These are phyloP conservation scores for Neonectria punicea DNA, from an alignment of 2,329 filamentous ascomycete species.

Conservation along the genomic window DNA sequence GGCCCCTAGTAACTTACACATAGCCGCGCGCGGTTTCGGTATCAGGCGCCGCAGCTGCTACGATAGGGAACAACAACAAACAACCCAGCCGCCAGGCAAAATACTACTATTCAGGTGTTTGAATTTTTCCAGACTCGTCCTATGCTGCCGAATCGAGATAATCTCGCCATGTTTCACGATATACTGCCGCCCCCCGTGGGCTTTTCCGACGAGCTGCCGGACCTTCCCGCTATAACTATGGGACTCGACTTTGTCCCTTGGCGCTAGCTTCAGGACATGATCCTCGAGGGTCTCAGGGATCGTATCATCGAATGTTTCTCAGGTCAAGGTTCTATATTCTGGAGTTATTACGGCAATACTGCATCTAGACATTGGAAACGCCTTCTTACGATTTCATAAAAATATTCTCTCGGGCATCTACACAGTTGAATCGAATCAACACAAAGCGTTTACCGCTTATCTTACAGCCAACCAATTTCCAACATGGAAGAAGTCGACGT, in stretches of 20 bases:
- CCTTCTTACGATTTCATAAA: neutral
- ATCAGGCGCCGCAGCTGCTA: constrained; percentile 8
- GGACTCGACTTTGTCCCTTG: neutral
- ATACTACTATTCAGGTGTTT: neutral
- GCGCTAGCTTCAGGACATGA: neutral
- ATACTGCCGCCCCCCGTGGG: neutral
- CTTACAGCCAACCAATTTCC: neutral
- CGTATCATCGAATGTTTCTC: neutral
- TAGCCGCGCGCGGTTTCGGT: constrained; percentile 5
- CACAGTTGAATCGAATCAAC: neutral
- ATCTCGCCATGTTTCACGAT: constrained; percentile 3
- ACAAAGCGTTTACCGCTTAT: neutral
- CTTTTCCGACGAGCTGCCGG: neutral
- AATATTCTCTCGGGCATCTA: neutral
- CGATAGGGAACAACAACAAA: too few species aligned
- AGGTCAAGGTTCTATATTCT: neutral
- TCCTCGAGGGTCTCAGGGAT: neutral
- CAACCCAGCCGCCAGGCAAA: constrained; percentile 6
- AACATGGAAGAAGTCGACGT: constrained; percentile 46
- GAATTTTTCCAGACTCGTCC: neutral
- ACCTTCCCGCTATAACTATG: neutral
- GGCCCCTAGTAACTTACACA: neutral
- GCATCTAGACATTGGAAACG: neutral
- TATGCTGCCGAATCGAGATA: constrained; percentile 10
- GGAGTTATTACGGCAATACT: neutral